Percentiles rank a stretch among this genome's conserved stretches.
Evolutionary conservation across 495 filamentous ascomycete species (phyloP).

Genomic region (Immersiella caudata): DNA sequence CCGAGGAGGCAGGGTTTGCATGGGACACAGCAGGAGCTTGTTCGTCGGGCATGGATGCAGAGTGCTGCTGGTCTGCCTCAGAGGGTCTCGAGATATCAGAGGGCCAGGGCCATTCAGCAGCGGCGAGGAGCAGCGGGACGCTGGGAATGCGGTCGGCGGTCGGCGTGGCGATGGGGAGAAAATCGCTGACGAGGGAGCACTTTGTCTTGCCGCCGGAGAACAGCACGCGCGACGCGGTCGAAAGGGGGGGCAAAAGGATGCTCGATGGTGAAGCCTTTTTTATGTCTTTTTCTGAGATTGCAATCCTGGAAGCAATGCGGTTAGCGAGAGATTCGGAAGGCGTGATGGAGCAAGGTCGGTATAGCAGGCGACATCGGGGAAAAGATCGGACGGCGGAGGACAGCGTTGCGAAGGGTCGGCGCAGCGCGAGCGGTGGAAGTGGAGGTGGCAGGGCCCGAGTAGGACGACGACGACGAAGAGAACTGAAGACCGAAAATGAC

Average conservation of each 20-base stretch:
- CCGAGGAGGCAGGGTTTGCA: constrained; percentile 33
- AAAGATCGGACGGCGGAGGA: not conserved
- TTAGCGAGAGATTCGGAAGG: not conserved
- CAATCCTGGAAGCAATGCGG: constrained; percentile 17
- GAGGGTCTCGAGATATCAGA: constrained; percentile 28
- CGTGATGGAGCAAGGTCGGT: not conserved
- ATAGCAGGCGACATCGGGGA: not conserved
- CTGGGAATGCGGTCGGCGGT: not conserved
- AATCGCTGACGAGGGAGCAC: not conserved
- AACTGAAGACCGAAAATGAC: not conserved
- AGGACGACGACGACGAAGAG: constrained; percentile 1
- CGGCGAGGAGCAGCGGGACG: constrained; percentile 6
- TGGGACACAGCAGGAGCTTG: constrained; percentile 32
- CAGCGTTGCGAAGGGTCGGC: not conserved
- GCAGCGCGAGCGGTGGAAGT: not conserved
- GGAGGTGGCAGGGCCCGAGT: not conserved
- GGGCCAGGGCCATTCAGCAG: constrained; percentile 38
- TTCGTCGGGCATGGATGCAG: constrained; percentile 41
- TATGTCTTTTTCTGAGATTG: constrained; percentile 26
- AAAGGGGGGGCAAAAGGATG: constrained; percentile 17
- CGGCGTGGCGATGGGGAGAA: constrained; percentile 1
- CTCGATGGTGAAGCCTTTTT: constrained; percentile 26
- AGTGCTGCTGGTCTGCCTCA: constrained; percentile 29
- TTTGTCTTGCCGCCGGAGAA: not conserved
- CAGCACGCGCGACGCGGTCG: not conserved